phyloP scores from a whole-genome alignment of 169 alveolate species.

The Theileria annulata region DNA sequence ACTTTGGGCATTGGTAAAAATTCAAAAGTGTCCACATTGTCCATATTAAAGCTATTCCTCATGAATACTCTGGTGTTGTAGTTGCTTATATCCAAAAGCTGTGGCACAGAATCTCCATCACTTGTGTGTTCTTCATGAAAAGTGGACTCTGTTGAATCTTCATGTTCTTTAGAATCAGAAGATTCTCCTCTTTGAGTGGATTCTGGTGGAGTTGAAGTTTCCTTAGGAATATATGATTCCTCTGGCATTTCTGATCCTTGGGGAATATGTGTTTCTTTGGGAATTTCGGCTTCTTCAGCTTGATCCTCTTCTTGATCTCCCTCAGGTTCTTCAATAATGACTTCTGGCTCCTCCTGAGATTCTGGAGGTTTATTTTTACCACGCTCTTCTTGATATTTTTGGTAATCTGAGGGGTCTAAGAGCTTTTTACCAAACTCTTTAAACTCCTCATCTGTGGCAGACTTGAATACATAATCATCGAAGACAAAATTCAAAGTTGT shows the following conservation, averaged over 20 bases:
- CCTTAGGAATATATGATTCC: too few species aligned
- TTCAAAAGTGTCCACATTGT: slow-evolving; percentile 2
- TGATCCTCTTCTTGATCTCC: neutral
- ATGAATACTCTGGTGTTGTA: slow-evolving; percentile 5
- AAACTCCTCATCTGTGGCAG: slow-evolving; percentile 1
- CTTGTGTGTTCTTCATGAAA: neutral
- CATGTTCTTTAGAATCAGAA: neutral
- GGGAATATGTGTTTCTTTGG: too few species aligned
- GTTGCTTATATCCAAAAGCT: slow-evolving; percentile 5
- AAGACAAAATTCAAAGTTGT: neutral
- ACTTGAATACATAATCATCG: neutral
- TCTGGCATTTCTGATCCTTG: too few species aligned
- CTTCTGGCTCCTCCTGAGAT: neutral
- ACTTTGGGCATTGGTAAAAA: neutral
- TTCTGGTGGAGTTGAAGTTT: too few species aligned
- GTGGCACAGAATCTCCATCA: slow-evolving; percentile 1
- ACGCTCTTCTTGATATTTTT: slow-evolving; percentile 3
- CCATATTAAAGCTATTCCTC: slow-evolving; percentile 9
- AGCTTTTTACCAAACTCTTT: neutral
- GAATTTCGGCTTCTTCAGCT: too few species aligned
- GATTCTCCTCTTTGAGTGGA: too few species aligned
- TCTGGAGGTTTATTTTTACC: neutral
- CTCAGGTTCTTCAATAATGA: slow-evolving; percentile 8
- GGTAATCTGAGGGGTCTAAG: neutral
- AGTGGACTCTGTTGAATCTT: neutral